Evolutionary conservation across 192 early-diverging fungal genomes (phyloP), one percentile per base, ranked within the genome.

Genomic region (Podila horticola): DNA sequence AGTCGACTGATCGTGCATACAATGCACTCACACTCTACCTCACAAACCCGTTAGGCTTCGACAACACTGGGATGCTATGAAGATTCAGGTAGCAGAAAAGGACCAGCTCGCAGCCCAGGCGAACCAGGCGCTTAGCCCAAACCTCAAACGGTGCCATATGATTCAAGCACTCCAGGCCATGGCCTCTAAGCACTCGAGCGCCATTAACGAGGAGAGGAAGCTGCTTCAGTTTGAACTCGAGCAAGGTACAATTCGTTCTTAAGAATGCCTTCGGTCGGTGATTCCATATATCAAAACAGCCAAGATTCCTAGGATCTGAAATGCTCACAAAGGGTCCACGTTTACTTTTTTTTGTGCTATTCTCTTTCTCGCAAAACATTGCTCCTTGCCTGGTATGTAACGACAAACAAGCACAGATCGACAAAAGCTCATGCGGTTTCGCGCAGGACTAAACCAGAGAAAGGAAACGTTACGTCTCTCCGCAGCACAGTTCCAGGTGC

Each of bases 101-200:
- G 77, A 81, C 29, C 55, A 66, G 24, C 66, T 72, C 10, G 70
- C 77, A 5, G 67, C 67, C 19, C 66, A 69, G 45, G 67, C 63
- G 20, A 81, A 73, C 60, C 77, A 73, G 24, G 71, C 69, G 24
- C 71, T 81, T 22, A 81, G 67, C 49, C 77, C 77, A 64, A 81
- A 64, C 31, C 57, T 81, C 38, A 81, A 81, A 26, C 71, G 62
- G 13, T 73, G 69, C 24, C 77, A 81, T 22, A 69, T 81, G 66
- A 73, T 52, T 48, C 77, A 69, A n/a, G 77, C 77, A 28, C 66
- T 72, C 19, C 60, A 71, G 20, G 71, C 77, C 10, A 72, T 81
- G 70, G 77, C 77, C 36, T 66, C 60, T 1, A 66, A 81, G 9
- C 77, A 81, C 49, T 61, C 70, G 20, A 60, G 45, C 6, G 49